Evolutionary conservation across 2,329 filamentous ascomycete genomes (phyloP), one percentile per base, ranked within the genome.

Genomic region (Fusarium odoratissimum): DNA sequence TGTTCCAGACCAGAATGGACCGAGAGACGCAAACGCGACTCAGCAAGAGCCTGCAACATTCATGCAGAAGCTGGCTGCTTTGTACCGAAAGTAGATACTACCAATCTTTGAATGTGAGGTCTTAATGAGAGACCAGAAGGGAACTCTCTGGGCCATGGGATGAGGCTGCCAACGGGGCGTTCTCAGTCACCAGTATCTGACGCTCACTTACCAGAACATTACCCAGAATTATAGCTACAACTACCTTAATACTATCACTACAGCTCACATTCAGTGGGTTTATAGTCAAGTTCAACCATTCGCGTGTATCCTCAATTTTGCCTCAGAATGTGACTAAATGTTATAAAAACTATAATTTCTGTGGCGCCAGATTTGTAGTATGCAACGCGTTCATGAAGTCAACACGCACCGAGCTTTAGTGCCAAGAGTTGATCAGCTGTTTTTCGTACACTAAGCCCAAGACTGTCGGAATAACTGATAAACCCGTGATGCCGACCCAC

Each of bases 1-100:
- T 55, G 71, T 79, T 6, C 76, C 78, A 17, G 42, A n/a, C 6
- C 55, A 61, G 52, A 60, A 48, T 28, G 55, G n/a, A 3, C n/a
- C n/a, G 1, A 10, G 17, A 16, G 35, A 38, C 3, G 44, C 37
- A 19, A 45, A 30, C 12, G 17, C 12, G 31, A 45, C 64, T n/a
- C 44, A 59, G 25, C 28, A 57, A 5, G 41, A 67, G 35, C 46
- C 64, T 16, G 17, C 21, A 12, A 67, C 63, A 5, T 54, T 67
- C n/a, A 46, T 30, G 46, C 64, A 67, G 63, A 67, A 67, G 55
- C 19, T 67, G 1, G 63, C 63, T 46, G 63, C 64, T 17, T 30
- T 67, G 9, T 67, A 67, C 46, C 63, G 55, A 48, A 67, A 67
- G 64, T 67, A 67, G 17, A 23, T 3, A 6, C 1, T 31, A 10